Percentiles rank a stretch among this genome's conserved stretches.
Evolutionary conservation across 306 rosid species (phyloP).

Genomic region (Parietaria judaica): DNA sequence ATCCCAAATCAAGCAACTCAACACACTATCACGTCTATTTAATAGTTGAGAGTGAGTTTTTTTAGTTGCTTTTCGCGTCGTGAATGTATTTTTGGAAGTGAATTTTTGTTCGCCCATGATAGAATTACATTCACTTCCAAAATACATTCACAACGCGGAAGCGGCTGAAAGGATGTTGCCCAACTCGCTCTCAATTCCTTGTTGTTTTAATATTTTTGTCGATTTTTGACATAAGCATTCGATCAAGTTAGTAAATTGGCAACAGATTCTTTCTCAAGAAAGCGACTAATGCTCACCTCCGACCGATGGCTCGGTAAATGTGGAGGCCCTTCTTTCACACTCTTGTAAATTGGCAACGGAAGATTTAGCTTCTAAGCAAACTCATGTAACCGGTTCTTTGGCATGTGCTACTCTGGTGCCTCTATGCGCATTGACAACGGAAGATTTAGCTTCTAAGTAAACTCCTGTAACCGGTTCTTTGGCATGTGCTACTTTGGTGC

Average conservation of each 20-base stretch:
- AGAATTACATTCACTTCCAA: no score
- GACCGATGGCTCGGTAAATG: constrained; percentile 31
- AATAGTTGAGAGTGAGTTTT: constrained; percentile 30
- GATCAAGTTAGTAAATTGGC: no score
- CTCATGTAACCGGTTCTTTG: constrained; percentile 30
- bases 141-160: no score
- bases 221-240: no score
- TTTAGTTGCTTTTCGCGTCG: constrained; percentile 34
- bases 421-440: no score
- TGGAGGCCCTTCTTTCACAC: constrained; percentile 25
- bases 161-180: no score
- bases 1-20: constrained; percentile 8
- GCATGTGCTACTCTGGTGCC: constrained; percentile 4
- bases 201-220: no score
- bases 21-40: constrained; percentile 10
- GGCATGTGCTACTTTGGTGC: no score
- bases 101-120: constrained; percentile 24
- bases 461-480: no score
- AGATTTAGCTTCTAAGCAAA: constrained; percentile 18
- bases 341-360: constrained; percentile 26
- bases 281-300: constrained; percentile 12
- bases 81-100: constrained; percentile 24
- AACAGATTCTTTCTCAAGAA: no score
- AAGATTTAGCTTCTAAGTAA: no score
- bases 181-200: no score